These are phyloP conservation scores for Astraeus odoratus DNA, from an alignment of 768 basidiomycete species.

Conservation along the genomic window DNA sequence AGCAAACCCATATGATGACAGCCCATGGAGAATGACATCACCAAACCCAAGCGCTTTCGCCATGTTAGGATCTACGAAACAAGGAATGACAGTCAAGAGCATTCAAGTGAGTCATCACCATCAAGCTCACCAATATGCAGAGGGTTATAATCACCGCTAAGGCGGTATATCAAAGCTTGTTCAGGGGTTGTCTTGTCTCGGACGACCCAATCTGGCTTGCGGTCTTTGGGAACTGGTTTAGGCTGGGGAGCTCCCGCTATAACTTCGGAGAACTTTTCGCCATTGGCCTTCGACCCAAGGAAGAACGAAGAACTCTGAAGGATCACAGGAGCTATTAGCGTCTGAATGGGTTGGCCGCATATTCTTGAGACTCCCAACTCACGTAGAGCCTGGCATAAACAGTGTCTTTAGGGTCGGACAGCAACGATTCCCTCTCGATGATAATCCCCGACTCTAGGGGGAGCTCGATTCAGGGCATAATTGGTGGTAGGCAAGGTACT, in stretches of 20 bases:
- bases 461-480: neutral
- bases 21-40: conserved; percentile 79
- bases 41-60: conserved; percentile 75
- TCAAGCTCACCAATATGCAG: conserved; percentile 55
- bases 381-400: conserved; percentile 61
- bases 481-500: conserved; percentile 15
- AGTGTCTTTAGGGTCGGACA: conserved; percentile 56
- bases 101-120: neutral
- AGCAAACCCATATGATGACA: conserved; percentile 76
- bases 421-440: conserved; percentile 52
- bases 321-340: too few relatives aligned
- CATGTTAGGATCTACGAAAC: conserved; percentile 54
- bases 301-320: conserved; percentile 62
- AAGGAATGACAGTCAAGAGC: neutral
- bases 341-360: neutral
- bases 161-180: conserved; percentile 65
- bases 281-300: conserved; percentile 59
- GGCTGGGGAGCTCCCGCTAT: conserved; percentile 56
- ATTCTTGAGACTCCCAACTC: conserved; percentile 11
- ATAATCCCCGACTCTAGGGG: conserved; percentile 67
- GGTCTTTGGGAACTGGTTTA: conserved; percentile 54
- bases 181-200: conserved; percentile 56
- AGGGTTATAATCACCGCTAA: conserved; percentile 76
- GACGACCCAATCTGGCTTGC: conserved; percentile 53
- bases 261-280: conserved; percentile 53